A percentile compares a stretch with the other conserved stretches of the same genome.
Conservation (phyloP, 2,329 filamentous ascomycete species). For the Epichloe gansuensis region DNA sequence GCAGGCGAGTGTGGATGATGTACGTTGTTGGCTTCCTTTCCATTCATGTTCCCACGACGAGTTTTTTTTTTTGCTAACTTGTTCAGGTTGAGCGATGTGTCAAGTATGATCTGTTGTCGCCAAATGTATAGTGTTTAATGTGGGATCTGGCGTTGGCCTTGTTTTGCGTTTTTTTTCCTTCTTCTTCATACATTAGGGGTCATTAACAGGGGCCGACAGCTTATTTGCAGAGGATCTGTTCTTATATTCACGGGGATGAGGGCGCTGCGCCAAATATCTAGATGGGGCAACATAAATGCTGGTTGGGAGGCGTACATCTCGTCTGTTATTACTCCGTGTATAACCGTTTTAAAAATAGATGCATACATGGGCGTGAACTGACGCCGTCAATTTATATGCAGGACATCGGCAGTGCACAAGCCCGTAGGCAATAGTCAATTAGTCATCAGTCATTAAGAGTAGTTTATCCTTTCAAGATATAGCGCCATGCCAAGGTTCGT, state of each 20-base stretch:
- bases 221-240: too few species aligned
- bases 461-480: background rate
- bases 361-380: too few species aligned
- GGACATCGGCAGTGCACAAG: background rate
- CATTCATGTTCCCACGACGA: background rate
- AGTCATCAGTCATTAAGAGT: background rate
- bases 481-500: too few species aligned
- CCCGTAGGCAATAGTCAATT: background rate
- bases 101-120: constrained; percentile 77
- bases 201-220: too few species aligned
- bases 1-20: constrained; percentile 80
- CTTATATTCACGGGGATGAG: too few species aligned
- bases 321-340: too few species aligned
- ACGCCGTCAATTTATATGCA: too few species aligned
- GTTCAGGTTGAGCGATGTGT: constrained; percentile 70
- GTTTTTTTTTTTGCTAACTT: background rate
- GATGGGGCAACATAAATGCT: too few species aligned
- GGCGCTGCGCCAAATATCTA: too few species aligned
- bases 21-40: constrained; percentile 29
- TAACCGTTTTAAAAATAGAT: too few species aligned
- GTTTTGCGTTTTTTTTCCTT: background rate
- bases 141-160: background rate
- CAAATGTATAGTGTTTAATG: constrained; percentile 53
- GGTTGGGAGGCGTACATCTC: too few species aligned
- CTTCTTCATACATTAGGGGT: too few species aligned